Base-by-base conservation (phyloP, 768 basidiomycete genomes). In the Lentinus tigrinus region DNA sequence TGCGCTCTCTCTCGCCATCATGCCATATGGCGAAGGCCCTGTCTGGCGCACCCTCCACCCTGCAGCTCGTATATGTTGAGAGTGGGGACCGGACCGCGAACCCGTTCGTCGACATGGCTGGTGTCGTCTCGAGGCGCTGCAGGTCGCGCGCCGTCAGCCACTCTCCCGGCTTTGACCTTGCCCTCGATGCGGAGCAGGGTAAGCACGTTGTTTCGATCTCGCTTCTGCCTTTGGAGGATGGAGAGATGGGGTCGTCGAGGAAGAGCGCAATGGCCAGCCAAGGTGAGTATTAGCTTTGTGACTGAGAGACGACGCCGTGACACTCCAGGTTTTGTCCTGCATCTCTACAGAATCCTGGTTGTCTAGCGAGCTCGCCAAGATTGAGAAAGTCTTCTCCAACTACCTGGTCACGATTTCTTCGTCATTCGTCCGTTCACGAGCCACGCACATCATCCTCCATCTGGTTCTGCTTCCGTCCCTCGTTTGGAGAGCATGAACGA, bases 61-160 rank as follows among this genome's bases (percentile, higher is more conserved):
- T 84, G 23, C 85, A 90, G 70, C 78, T 85, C 34, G 85, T 88
- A 2, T 85, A 91, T 64, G 75, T 85, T 11, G 77, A 71, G 58
- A 72, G 63, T 61, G 47, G 43, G 1, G 31, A 64, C 63, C 63
- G 61, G 62, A 43, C 56, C 57, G 37, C 56, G 65, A 51, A 71
- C 71, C 66, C 66, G 65, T 52, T 71, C 67, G 64, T 69, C 17
- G 69, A 74, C 19, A 63, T 84, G 27, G 76, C 79, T 2, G 69
- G 78, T 52, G 65, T 67, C 21, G 65, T 91, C 44, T 72, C 84
- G 8, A 61, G 72, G 44, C 80, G 75, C 52, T 92, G 90, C 69
- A 76, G 76, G 24, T 81, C 85, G 3, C 72, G 75, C 36, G 64
- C 78, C 28, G 67, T 85, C 48, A 71, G 75, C 54, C 58, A 62